Percentiles rank a stretch among this genome's conserved stretches.
Evolutionary conservation across 208 protist genomes (phyloP).

Genomic region (Naegleria lovaniensis): DNA sequence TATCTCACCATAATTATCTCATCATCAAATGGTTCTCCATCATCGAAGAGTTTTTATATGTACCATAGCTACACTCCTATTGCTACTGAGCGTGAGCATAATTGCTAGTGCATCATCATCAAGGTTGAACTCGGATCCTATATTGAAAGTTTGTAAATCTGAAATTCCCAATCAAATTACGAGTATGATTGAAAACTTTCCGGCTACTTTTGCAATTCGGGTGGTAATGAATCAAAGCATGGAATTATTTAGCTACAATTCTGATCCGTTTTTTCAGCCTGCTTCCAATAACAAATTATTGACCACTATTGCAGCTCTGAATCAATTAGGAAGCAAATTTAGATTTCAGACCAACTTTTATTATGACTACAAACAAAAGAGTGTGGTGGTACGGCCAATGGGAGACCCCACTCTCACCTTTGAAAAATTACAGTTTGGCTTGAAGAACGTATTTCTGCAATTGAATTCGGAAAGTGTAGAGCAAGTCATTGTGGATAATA

Average conservation of each 20-base stretch:
- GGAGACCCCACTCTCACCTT: background rate
- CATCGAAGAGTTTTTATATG: no score
- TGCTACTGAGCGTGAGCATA: no score
- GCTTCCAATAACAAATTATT: background rate
- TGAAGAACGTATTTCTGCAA: background rate
- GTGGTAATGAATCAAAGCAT: background rate
- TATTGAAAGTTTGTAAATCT: background rate
- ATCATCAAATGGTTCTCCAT: no score
- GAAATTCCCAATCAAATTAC: background rate
- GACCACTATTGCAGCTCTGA: background rate
- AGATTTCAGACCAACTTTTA: background rate
- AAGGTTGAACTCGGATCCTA: background rate
- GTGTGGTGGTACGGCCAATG: background rate
- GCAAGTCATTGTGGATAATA: background rate
- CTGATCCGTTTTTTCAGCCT: background rate
- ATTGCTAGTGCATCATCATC: background rate
- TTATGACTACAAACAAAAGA: background rate
- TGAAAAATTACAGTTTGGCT: background rate
- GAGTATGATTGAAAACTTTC: background rate
- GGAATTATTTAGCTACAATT: background rate
- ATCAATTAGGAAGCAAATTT: background rate
- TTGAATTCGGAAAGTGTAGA: background rate
- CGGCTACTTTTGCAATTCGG: background rate
- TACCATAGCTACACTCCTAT: no score
- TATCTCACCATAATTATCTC: no score